These are phyloP conservation scores for Lepiota venenata DNA, from an alignment of 768 basidiomycete genomes.

Conservation along the genomic window DNA sequence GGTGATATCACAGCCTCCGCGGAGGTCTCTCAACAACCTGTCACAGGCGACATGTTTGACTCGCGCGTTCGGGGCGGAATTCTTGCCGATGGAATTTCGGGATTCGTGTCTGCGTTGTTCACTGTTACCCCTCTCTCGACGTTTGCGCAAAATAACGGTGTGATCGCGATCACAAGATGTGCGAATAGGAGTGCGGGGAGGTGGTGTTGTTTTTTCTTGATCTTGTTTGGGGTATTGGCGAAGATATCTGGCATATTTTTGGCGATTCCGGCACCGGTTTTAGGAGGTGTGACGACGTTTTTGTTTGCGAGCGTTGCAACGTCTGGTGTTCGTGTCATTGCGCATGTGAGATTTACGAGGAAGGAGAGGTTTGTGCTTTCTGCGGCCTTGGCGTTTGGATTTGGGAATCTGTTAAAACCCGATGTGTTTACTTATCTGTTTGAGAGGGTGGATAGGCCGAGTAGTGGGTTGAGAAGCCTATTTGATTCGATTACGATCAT, in stretches of 20 bases:
- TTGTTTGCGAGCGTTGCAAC: conserved; percentile 74
- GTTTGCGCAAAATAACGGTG: conserved; percentile 83
- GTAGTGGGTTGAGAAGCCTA: conserved; percentile 58
- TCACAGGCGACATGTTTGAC: conserved; percentile 76
- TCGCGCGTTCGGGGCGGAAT: conserved; percentile 81
- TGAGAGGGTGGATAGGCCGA: conserved; percentile 51
- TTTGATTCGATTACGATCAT: conserved; percentile 80
- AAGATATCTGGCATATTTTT: conserved; percentile 85
- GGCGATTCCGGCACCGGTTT: conserved; percentile 77
- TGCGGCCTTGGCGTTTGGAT: conserved; percentile 63
- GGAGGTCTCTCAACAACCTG: conserved; percentile 74
- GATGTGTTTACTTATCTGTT: conserved; percentile 68
- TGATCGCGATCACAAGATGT: conserved; percentile 82
- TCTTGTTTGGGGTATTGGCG: conserved; percentile 76
- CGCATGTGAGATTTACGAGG: conserved; percentile 54
- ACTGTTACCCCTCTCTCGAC: conserved; percentile 79
- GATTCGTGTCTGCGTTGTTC: conserved; percentile 75
- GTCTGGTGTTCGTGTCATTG: conserved; percentile 69
- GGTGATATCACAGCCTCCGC: conserved; percentile 83
- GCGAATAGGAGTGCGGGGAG: conserved; percentile 77
- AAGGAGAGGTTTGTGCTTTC: conserved; percentile 69
- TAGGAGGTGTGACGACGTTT: conserved; percentile 87
- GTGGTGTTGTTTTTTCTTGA: conserved; percentile 77
- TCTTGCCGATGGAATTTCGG: conserved; percentile 77
- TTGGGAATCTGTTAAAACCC: conserved; percentile 69